These are phyloP conservation scores for Coniella lustricola DNA, from an alignment of 2,329 filamentous ascomycete genomes.

Conservation along the genomic window DNA sequence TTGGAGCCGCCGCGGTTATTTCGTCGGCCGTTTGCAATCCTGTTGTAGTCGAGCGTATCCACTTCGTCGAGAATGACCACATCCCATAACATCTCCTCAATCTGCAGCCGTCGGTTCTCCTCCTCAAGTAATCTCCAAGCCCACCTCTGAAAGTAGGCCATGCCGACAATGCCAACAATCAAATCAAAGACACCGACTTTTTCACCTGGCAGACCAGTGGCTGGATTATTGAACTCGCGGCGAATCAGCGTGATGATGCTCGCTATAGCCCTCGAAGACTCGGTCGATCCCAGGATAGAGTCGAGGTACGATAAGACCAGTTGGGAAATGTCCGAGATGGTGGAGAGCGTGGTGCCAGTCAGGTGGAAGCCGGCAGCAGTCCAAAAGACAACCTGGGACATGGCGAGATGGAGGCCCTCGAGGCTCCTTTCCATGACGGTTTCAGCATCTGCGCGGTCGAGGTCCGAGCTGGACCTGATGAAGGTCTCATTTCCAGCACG, in stretches of 20 bases:
- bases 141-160: constrained; percentile 55
- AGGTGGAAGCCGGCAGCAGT: constrained; percentile 54
- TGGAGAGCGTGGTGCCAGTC: constrained; percentile 47
- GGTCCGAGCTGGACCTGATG: constrained; percentile 36
- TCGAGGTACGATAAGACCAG: constrained; percentile 53
- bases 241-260: constrained; percentile 59
- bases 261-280: constrained; percentile 60
- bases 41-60: constrained; percentile 43
- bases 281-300: constrained; percentile 60
- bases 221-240: constrained; percentile 57
- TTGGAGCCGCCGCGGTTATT: constrained; percentile 20
- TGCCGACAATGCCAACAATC: constrained; percentile 51
- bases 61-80: constrained; percentile 56
- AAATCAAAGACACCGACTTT: constrained; percentile 54
- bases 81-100: constrained; percentile 58
- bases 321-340: constrained; percentile 50
- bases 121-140: constrained; percentile 46
- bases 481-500: constrained; percentile 44
- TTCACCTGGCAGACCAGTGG: constrained; percentile 52
- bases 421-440: constrained; percentile 50
- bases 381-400: constrained; percentile 54
- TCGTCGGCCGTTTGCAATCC: constrained; percentile 22
- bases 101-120: constrained; percentile 37
- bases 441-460: constrained; percentile 47
- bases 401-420: constrained; percentile 48